A percentile compares a stretch with the other conserved stretches of the same genome.
These are phyloP conservation scores for Phyllostachys edulis DNA, from an alignment of 176 grass and related monocot species.

Conservation along the genomic window DNA sequence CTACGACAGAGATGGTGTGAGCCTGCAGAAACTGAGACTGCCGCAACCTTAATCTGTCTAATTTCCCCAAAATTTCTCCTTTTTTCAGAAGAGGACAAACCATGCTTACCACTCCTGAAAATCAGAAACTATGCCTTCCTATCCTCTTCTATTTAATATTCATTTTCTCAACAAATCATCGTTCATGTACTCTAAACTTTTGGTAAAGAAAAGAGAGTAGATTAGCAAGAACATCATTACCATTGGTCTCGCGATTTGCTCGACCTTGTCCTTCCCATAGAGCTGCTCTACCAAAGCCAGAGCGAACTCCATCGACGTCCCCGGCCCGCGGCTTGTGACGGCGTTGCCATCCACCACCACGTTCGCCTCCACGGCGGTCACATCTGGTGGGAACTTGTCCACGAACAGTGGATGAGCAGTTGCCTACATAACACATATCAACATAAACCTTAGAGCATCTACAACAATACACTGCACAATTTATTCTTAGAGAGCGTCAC, in stretches of 20 bases:
- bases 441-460: too few relatives aligned
- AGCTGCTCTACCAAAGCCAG: slow-evolving; percentile 54
- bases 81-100: not conserved
- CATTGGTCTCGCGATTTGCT: slow-evolving; percentile 49
- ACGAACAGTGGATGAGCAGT: slow-evolving; percentile 66
- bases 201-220: too few relatives aligned
- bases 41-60: not conserved
- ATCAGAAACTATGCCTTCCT: not conserved
- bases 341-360: slow-evolving; percentile 55
- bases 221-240: slow-evolving; percentile 1
- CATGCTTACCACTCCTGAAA: not conserved
- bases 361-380: slow-evolving; percentile 48
- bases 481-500: too few relatives aligned
- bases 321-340: slow-evolving; percentile 50
- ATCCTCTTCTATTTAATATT: not conserved
- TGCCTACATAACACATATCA: slow-evolving; percentile 21
- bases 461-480: too few relatives aligned
- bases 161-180: not conserved
- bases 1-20: too few relatives aligned
- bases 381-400: slow-evolving; percentile 47
- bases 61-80: not conserved
- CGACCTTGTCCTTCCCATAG: slow-evolving; percentile 54
- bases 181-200: too few relatives aligned
- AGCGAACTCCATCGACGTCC: slow-evolving; percentile 51
- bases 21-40: not conserved